These are phyloP conservation scores for Jamesozyma piceae DNA, from an alignment of 805 yeast species.

Conservation along the genomic window DNA sequence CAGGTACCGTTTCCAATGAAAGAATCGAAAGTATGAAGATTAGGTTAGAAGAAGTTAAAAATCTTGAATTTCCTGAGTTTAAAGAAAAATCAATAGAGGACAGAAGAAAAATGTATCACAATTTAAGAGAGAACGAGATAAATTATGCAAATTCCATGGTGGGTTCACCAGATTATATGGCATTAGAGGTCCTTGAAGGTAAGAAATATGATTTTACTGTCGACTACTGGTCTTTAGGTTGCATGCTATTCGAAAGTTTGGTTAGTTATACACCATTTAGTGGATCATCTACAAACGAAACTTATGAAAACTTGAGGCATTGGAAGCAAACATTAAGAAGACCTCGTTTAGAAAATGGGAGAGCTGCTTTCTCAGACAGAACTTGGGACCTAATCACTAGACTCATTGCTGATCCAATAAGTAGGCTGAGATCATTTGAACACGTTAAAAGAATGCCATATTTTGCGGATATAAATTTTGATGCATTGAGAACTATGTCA, in stretches of 20 bases:
- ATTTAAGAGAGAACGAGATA: conserved; percentile 62
- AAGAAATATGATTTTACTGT: conserved; percentile 89
- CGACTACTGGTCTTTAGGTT: conserved; percentile 97
- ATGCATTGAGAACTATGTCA: conserved; percentile 49
- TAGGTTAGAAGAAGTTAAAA: conserved; percentile 59
- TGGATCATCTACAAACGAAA: conserved; percentile 88
- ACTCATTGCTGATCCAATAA: conserved; percentile 69
- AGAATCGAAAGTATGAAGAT: conserved; percentile 88
- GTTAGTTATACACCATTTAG: conserved; percentile 97
- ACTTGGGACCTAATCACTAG: conserved; percentile 85
- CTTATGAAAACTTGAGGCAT: conserved; percentile 83
- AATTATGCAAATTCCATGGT: conserved; percentile 92
- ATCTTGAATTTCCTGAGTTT: conserved; percentile 54
- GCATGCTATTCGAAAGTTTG: conserved; percentile 91
- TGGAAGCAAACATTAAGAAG: conserved; percentile 85
- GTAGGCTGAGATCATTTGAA: conserved; percentile 66
- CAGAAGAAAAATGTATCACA: conserved; percentile 77
- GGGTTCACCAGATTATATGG: conserved; percentile 99
- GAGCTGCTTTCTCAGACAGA: conserved; percentile 87
- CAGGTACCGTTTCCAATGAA: conserved; percentile 88
- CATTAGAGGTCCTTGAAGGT: conserved; percentile 92
- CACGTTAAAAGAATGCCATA: conserved; percentile 75
- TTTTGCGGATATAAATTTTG: conserved; percentile 79
- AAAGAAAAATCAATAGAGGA: conserved; percentile 70
- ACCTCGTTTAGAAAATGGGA: conserved; percentile 86